Evolutionary conservation across 331 rosid genomes (phyloP).

Genomic region (Phaseolus coccineus): DNA sequence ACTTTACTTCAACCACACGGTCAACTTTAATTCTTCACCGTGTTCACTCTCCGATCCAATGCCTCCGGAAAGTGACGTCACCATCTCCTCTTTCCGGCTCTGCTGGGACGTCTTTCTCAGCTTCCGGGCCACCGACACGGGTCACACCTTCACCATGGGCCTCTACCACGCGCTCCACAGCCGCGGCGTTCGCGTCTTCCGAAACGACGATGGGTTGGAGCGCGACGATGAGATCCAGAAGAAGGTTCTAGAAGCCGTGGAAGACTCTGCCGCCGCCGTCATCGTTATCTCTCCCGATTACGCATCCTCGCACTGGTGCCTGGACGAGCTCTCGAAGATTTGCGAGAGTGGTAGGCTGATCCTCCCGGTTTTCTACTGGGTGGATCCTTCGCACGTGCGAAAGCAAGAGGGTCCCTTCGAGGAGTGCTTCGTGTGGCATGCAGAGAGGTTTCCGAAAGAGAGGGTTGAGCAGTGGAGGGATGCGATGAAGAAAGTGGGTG

Average conservation of each 20-base stretch:
- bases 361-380: constrained; percentile 61
- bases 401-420: constrained; percentile 51
- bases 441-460: not conserved
- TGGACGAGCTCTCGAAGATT: constrained; percentile 59
- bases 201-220: constrained; percentile 52
- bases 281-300: constrained; percentile 53
- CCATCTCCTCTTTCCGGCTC: constrained; percentile 51
- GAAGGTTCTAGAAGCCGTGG: constrained; percentile 55
- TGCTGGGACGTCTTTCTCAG: constrained; percentile 75
- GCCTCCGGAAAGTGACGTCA: constrained; percentile 6
- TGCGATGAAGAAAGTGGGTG: constrained; percentile 57
- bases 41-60: not conserved
- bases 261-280: constrained; percentile 61
- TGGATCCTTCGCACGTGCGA: constrained; percentile 60
- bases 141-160: constrained; percentile 40
- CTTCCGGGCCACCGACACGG: constrained; percentile 71
- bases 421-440: constrained; percentile 32
- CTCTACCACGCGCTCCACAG: constrained; percentile 45
- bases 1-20: not conserved
- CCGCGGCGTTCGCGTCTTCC: constrained; percentile 51
- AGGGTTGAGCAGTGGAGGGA: constrained; percentile 48
- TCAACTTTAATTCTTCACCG: too few species aligned
- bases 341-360: constrained; percentile 52
- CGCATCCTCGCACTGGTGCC: constrained; percentile 65
- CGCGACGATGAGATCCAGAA: constrained; percentile 59